Evolutionary conservation across 176 grass and related monocot genomes (phyloP).

Genomic region (sorghum (Sorghum bicolor)): DNA sequence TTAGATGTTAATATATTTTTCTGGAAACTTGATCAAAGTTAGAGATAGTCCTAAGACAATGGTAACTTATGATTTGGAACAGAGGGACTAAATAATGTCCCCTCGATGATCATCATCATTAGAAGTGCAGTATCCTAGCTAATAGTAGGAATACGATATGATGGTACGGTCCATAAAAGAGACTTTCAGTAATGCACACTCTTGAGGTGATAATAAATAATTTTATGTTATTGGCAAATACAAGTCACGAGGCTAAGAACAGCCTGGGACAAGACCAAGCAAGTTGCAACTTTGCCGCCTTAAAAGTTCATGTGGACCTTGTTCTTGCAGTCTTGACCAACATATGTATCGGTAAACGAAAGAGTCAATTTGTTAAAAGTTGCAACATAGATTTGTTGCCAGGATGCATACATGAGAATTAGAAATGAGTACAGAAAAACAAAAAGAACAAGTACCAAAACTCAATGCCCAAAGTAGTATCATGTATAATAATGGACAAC

Average conservation of each 20-base stretch:
- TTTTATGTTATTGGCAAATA: background rate
- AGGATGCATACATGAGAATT: slow-evolving; percentile 37
- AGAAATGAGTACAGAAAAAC: slow-evolving; percentile 1
- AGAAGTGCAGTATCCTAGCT: background rate
- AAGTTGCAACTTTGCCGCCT: slow-evolving; percentile 10
- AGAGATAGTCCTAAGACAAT: background rate
- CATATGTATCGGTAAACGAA: slow-evolving; percentile 2
- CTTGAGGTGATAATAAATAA: background rate
- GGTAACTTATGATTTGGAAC: background rate
- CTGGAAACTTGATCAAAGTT: background rate
- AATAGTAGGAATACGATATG: background rate
- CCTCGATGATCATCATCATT: background rate
- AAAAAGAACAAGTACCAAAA: background rate
- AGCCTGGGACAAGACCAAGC: slow-evolving; percentile 20
- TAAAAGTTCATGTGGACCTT: background rate
- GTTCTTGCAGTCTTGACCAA: slow-evolving; percentile 1
- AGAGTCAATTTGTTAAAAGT: slow-evolving; percentile 15
- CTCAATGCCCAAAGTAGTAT: slow-evolving; percentile 10
- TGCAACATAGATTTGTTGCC: slow-evolving; percentile 17
- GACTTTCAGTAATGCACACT: background rate
- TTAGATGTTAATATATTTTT: background rate
- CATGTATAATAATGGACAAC: background rate
- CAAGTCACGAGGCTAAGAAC: slow-evolving; percentile 4
- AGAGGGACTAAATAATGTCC: background rate
- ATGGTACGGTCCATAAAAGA: background rate